Evolutionary conservation across 2,329 filamentous ascomycete species (phyloP).

Genomic region (Aureobasidium zeae): DNA sequence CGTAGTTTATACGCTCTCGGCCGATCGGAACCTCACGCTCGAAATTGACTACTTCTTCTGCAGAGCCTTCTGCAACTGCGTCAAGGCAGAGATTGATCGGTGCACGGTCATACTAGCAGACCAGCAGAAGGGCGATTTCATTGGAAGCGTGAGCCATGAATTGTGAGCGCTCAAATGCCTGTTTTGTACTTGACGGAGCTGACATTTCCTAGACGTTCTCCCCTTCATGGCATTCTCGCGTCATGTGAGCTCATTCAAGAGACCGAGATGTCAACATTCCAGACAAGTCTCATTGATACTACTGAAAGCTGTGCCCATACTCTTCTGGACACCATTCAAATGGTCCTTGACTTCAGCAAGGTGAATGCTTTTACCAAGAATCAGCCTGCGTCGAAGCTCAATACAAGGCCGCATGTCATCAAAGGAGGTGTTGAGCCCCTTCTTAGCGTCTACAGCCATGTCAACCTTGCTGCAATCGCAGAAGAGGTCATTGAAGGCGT

Average conservation of each 20-base stretch:
- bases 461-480: constrained; percentile 37
- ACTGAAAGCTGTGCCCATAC: constrained; percentile 39
- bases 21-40: constrained; percentile 30
- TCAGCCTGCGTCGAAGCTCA: neutral
- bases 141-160: constrained; percentile 41
- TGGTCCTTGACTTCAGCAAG: constrained; percentile 33
- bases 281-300: constrained; percentile 35
- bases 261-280: constrained; percentile 29
- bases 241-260: constrained; percentile 39
- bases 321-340: constrained; percentile 36
- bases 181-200: neutral
- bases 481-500: constrained; percentile 49
- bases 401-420: constrained; percentile 10
- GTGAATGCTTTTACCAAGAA: constrained; percentile 27
- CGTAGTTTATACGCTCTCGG: constrained; percentile 37
- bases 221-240: constrained; percentile 36
- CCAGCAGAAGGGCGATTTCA: constrained; percentile 40
- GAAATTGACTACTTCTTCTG: constrained; percentile 30
- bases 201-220: constrained; percentile 25
- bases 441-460: constrained; percentile 23
- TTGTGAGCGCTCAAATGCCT: constrained; percentile 21
- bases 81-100: constrained; percentile 31
- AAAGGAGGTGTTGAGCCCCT: constrained; percentile 18
- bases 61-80: constrained; percentile 31
- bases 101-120: constrained; percentile 31